Base-by-base conservation (phyloP, 768 basidiomycete species). In the Boletus rubroflammeus region DNA sequence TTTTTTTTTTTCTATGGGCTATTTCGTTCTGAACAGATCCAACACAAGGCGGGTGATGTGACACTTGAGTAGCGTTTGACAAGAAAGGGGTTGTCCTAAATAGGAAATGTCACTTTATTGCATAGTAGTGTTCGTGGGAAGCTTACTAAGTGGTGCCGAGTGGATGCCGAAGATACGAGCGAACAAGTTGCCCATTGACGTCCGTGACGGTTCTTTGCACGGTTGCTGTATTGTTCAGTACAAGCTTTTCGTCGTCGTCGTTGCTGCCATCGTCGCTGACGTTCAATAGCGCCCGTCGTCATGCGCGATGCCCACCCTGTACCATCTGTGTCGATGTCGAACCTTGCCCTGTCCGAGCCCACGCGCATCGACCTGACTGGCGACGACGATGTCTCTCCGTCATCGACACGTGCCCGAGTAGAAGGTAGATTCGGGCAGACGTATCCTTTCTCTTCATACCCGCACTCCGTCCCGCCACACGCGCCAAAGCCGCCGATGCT, bases 361-460 rank as follows among this genome's bases (percentile, higher is more conserved):
- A 75, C 80, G 61, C 81, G 78, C 60, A 89, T 89, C 67, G 87
- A 88, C 75, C 77, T 89, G 56, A 88, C 85, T 25, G 73, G 75
- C 56, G 86, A 86, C 71, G 85, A 87, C 69, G 85, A 86, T 63
- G 81, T 81, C 62, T 51, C 59, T 19, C 55, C 36, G 14, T 56
- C 62, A 39, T 46, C 53, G 15, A 54, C 58, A 60, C 62, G 73
- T 75, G 55, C 65, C 43, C 69, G 64, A 51, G 65, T 71, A 60
- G 64, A 68, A 55, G 59, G 65, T 53, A 81, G 80, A 67, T 75
- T 78, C 51, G 67, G 68, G 39, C 61, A 65, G 29, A 49, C 60
- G 31, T 63, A 67, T 43, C 46, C 63, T 51, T 61, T 60, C 51
- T 53, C 61, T 52, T 52, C 59, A 38, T 63, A 66, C 59, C 54